These are phyloP conservation scores for Heliocybe sulcata DNA, from an alignment of 1,284 basidiomycete genomes.

Conservation along the genomic window DNA sequence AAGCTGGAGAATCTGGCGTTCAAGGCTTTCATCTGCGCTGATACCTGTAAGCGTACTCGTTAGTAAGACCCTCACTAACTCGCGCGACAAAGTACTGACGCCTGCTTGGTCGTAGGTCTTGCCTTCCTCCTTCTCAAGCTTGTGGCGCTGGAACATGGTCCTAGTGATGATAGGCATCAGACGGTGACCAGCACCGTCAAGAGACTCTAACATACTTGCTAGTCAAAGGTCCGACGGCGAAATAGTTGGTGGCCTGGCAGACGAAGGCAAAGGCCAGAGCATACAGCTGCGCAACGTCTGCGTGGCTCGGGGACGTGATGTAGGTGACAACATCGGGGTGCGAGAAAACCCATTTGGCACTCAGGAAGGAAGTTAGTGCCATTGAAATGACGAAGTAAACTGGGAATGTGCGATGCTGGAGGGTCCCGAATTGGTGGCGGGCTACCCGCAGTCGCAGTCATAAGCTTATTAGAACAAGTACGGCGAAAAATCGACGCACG, in stretches of 20 bases:
- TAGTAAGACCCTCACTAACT: neutral
- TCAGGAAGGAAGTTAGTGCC: conserved; percentile 43
- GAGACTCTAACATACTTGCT: conserved; percentile 44
- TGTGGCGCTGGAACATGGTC: conserved; percentile 67
- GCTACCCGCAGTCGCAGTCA: conserved; percentile 26
- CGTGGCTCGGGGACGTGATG: conserved; percentile 36
- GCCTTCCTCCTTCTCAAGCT: conserved; percentile 68
- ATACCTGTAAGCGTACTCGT: conserved; percentile 37
- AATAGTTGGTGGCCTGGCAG: conserved; percentile 48
- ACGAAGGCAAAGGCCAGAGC: conserved; percentile 43
- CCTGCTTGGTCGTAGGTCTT: conserved; percentile 56
- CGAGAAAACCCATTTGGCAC: conserved; percentile 55
- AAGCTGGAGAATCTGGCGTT: conserved; percentile 58
- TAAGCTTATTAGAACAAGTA: neutral
- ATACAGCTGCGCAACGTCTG: conserved; percentile 70
- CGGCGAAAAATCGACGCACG: conserved; percentile 29
- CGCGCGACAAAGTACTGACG: conserved; percentile 30
- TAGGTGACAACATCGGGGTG: conserved; percentile 57
- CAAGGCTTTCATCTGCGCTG: conserved; percentile 58
- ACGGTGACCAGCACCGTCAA: neutral
- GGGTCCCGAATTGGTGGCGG: conserved; percentile 65
- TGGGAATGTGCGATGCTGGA: conserved; percentile 73
- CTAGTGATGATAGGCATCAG: conserved; percentile 24
- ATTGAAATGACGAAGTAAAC: conserved; percentile 67
- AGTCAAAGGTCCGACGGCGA: conserved; percentile 58